Evolutionary conservation across 2,329 filamentous ascomycete genomes (phyloP).

Genomic region (Ilyonectria sp.): DNA sequence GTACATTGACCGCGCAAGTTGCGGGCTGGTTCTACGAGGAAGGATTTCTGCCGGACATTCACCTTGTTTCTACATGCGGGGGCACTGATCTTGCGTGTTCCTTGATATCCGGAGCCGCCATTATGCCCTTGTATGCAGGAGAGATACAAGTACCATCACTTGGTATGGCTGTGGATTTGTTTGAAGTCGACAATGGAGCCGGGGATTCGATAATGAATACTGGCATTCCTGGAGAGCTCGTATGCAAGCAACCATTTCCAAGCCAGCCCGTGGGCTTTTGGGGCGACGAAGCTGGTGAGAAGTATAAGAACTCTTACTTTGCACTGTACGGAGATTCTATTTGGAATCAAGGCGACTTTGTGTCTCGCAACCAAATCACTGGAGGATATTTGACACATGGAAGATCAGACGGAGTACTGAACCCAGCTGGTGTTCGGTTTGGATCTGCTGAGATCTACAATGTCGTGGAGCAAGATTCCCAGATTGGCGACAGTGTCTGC

Average conservation of each 20-base stretch:
- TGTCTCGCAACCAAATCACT: not conserved
- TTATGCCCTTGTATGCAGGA: conserved; percentile 2
- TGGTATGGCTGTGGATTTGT: conserved; percentile 25
- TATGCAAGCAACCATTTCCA: conserved; percentile 26
- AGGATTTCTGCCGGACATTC: not conserved
- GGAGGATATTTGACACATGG: not conserved
- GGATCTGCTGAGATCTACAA: conserved; percentile 27
- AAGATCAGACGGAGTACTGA: conserved; percentile 24
- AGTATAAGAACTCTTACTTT: conserved; percentile 24
- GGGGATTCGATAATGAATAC: conserved; percentile 1
- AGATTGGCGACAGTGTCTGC: conserved; percentile 21
- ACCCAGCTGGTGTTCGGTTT: conserved; percentile 28
- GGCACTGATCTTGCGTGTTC: conserved; percentile 18
- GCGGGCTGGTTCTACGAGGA: conserved; percentile 11
- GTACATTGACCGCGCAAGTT: conserved; percentile 1
- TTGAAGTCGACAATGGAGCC: conserved; percentile 4
- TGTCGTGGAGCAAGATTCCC: conserved; percentile 8
- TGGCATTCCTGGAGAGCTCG: conserved; percentile 16
- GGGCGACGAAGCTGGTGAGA: conserved; percentile 2
- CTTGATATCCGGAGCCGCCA: not conserved
- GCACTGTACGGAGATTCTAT: not conserved
- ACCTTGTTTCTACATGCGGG: conserved; percentile 2
- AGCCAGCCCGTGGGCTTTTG: conserved; percentile 24
- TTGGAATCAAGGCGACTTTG: conserved; percentile 25
- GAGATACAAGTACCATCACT: not conserved